phyloP scores from a whole-genome alignment of 2,329 filamentous ascomycete genomes.

The Diaporthe citri region DNA sequence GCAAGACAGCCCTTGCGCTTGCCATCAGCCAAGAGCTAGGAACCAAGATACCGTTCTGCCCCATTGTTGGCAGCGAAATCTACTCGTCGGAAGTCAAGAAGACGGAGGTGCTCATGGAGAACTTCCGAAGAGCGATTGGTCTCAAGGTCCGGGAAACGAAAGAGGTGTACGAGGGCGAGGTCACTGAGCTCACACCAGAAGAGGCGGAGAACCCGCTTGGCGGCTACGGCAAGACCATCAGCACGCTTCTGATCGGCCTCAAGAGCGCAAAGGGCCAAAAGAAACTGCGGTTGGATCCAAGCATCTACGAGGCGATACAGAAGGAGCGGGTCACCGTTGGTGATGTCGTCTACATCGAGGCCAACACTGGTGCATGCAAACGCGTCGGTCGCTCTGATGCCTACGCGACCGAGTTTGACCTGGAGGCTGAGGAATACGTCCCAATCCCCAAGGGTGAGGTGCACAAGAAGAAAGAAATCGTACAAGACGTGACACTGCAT shows the following conservation, averaged over 20 bases:
- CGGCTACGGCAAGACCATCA: conserved; percentile 97
- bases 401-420: conserved; percentile 97
- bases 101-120: conserved; percentile 99
- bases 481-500: conserved; percentile 97
- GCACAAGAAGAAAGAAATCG: conserved; percentile 99
- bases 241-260: conserved; percentile 91
- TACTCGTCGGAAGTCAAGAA: conserved; percentile 99
- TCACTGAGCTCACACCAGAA: conserved; percentile 96
- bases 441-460: conserved; percentile 99
- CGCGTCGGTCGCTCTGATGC: conserved; percentile 95
- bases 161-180: conserved; percentile 98
- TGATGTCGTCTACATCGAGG: conserved; percentile 99
- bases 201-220: conserved; percentile 98
- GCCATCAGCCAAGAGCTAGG: conserved; percentile 97
- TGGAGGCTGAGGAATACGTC: conserved; percentile 99
- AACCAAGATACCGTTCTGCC: conserved; percentile 98
- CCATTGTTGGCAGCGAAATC: conserved; percentile 97
- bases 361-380: conserved; percentile 98
- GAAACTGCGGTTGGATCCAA: conserved; percentile 95
- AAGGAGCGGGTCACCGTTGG: conserved; percentile 97
- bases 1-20: conserved; percentile 95
- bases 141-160: conserved; percentile 98
- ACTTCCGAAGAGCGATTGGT: conserved; percentile 96
- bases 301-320: conserved; percentile 99
- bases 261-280: conserved; percentile 98